Evolutionary conservation across 257 asterid genomes (phyloP), one percentile per base, ranked within the genome.

Genomic region (Striga asiatica): DNA sequence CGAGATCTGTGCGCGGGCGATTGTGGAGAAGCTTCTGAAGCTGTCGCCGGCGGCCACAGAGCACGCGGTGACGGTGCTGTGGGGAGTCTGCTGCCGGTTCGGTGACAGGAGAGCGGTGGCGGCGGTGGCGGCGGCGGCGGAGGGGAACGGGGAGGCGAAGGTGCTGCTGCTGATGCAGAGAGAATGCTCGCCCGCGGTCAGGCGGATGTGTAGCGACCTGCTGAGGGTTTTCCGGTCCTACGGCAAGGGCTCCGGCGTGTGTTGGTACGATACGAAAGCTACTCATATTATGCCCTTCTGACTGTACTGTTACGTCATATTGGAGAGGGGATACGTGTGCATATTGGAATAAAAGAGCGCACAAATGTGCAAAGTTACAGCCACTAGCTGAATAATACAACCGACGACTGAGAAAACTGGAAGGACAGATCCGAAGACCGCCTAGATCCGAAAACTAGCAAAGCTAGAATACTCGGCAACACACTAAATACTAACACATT

Each of bases 201-300:
- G 95, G 58, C 89, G 74, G 50, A 88, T 84, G 97, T 81, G 83
- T 45, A 74, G 72, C 23, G 97, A 84, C 69, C 66, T 88, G 83
- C 71, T 88, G 1, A 84, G 81, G 64, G 72, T 72, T 34, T 73
- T 84, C 25, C 64, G 84, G 62, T 79, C 76, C 57, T 68, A 71
- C 46, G 43, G 43, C 11, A 80, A 75, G 60, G 63, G 48, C 32
- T 60, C 71, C 10, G 65, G 78, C 53, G 74, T 81, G 28, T 81
- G 88, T 0, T 80, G 81, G 70, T 88, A 88, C 22, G 85, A 84
- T 38, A 77, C 95, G 0, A 84, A 84, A 47, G 80, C 91, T 20
- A 81, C 82, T 56, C 95, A 88, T 54, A 88, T 88, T 50, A 88
- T 84, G 97, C 97, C 97, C 9, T 88, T 81, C 66, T 88, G 82